phyloP scores from a whole-genome alignment of 2,329 filamentous ascomycete genomes.

The Fonsecaea pedrosoi region DNA sequence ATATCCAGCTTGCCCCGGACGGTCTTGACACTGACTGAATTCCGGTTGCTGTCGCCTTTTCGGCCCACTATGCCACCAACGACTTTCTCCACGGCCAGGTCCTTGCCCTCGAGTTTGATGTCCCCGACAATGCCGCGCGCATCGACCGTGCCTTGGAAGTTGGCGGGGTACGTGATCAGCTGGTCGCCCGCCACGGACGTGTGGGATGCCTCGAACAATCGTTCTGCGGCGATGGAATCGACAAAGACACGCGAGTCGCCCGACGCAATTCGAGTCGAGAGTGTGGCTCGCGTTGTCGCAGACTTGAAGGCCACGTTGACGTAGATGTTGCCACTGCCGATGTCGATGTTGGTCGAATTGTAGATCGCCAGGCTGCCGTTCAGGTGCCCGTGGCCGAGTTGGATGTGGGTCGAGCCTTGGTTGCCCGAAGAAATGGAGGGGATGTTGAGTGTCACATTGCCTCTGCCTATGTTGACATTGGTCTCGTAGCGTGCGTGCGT shows the following conservation, averaged over 20 bases:
- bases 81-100: constrained; percentile 32
- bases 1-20: constrained; percentile 30
- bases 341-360: constrained; percentile 27
- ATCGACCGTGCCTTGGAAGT: constrained; percentile 34
- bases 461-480: constrained; percentile 27
- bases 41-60: constrained; percentile 27
- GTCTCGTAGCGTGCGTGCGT: constrained; percentile 26
- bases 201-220: constrained; percentile 23
- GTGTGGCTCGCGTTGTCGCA: constrained; percentile 20
- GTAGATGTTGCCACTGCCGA: constrained; percentile 28
- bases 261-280: constrained; percentile 28
- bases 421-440: constrained; percentile 25
- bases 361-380: constrained; percentile 30
- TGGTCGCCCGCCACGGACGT: constrained; percentile 29
- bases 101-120: constrained; percentile 32
- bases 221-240: constrained; percentile 29
- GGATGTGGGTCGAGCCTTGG: constrained; percentile 24
- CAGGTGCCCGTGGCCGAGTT: constrained; percentile 30
- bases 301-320: constrained; percentile 27
- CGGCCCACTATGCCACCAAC: constrained; percentile 27
- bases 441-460: constrained; percentile 30
- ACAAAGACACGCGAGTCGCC: constrained; percentile 29
- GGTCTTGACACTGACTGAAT: constrained; percentile 29
- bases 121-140: constrained; percentile 27
- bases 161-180: constrained; percentile 32